Base-by-base conservation (phyloP, 495 filamentous ascomycete genomes). In the Penicillium bialowiezense region DNA sequence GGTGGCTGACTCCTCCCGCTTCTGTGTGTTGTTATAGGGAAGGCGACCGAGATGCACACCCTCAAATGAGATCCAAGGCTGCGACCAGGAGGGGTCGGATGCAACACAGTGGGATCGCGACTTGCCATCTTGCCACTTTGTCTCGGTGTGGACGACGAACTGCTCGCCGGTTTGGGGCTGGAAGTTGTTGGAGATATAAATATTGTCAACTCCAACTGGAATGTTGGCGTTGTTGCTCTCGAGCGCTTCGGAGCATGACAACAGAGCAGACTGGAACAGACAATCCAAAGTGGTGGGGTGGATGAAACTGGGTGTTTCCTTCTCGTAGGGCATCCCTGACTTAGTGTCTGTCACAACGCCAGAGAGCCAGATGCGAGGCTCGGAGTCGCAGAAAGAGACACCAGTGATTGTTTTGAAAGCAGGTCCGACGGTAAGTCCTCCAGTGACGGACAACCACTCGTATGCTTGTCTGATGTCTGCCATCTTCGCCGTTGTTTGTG, bases 241-340 rank as follows among this genome's bases (percentile, higher is more conserved):
- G 0, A 62, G 41, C 9, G 44, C 47, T 6, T 64, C 50, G 0
- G 58, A 62, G 23, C 48, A 50, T 4, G 58, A 54, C 7, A 64
- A 23, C 20, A 65, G 48, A 7, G 54, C 59, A 9, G 53, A 40
- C 17, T 72, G 67, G 35, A 72, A 62, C 20, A 69, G 52, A 7
- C 52, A 56, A 44, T 72, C 69, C 7, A 72, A 56, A 5, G 59
- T 59, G 1, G 65, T 64, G 6, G 67, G 69, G 31, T 72, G 67
- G n/a, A 72, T 55, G 7, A 65, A 46, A 38, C 51, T 48, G 0
- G 63, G 43, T 0, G 53, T 55, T 24, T 61, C 52, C 10, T 31
- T 43, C 18, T 59, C 55, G 24, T 59, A 29, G 0, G 64, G 59
- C 59, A 64, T 63, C 1, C 33, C 41, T 24, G 32, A 24, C 36